Evolutionary conservation across 2,329 filamentous ascomycete genomes (phyloP), one percentile per base, ranked within the genome.

Genomic region (Amesomyces nigricolor): DNA sequence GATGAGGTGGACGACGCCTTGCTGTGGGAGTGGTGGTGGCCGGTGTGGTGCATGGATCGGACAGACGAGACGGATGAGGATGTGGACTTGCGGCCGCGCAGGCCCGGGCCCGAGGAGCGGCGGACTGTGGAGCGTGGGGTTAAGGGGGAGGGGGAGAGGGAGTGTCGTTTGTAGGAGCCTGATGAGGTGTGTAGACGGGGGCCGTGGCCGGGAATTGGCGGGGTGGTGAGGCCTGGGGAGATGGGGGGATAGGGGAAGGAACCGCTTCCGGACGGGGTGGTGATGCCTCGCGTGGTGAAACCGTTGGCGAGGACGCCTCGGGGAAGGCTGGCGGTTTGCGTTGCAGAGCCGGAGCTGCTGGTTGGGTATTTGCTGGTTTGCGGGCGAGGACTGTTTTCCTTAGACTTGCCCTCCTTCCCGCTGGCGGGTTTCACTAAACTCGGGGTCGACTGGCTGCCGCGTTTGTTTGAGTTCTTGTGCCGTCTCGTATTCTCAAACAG

Each of bases 1-100:
- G 88, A 96, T 43, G 91, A 96, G 1, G 91, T 94, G 0, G 91
- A 96, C 0, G 89, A 95, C 0, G 94, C 91, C 71, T 97, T 97
- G 19, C 91, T 96, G 69, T 96, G 92, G 1, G 87, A 86, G 68
- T 94, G 88, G 51, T 87, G 85, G 61, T 90, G 87, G 22, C 22
- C 22, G 53, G 64, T 47, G 62, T 91, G 89, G 65, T 92, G 91
- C 67, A 97, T 90, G 44, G 88, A 95, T 56, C 94, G 86, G 55
- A 99, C 86, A 0, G 91, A 96, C 0, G 91, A 96, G 14, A 99
- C 85, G 0, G 91, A 97, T 0, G 91, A 96, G 0, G 91, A 96
- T 0, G 94, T 99, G 0, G 92, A 97, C 70, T 97, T 97, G 58
- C 94, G 84, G 38, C 94, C 92, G 29, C 91, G 83, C 44, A 97